Evolutionary conservation across 352 stramenopile species (phyloP).

Genomic region (Globisporangium barbulae): DNA sequence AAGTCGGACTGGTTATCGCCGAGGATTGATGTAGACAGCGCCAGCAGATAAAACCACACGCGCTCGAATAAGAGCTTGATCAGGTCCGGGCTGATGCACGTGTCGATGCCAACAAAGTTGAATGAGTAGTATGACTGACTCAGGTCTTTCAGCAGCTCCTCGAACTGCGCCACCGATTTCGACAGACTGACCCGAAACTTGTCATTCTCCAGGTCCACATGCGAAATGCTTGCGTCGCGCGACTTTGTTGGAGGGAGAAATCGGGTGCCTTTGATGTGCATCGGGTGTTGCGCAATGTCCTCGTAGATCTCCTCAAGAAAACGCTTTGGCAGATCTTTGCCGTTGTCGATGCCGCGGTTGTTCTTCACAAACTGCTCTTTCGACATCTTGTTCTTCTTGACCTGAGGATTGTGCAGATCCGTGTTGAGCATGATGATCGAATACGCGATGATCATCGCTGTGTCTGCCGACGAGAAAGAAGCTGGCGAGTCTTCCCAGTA

Average conservation of each 20-base stretch:
- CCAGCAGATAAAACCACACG: conserved; percentile 95
- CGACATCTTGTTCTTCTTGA: conserved; percentile 96
- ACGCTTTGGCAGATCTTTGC: conserved; percentile 85
- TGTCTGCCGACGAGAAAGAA: conserved; percentile 77
- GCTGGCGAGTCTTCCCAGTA: conserved; percentile 94
- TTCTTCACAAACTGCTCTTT: conserved; percentile 98
- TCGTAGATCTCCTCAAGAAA: conserved; percentile 97
- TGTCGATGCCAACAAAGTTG: conserved; percentile 90
- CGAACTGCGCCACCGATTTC: conserved; percentile 78
- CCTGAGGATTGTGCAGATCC: conserved; percentile 87
- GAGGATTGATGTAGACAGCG: conserved; percentile 80
- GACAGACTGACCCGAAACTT: conserved; percentile 67
- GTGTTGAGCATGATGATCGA: conserved; percentile 92
- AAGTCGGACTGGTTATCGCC: conserved; percentile 75
- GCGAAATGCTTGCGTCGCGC: conserved; percentile 39
- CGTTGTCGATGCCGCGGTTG: conserved; percentile 91
- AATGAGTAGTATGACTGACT: conserved; percentile 84
- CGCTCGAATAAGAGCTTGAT: conserved; percentile 91
- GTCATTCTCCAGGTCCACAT: conserved; percentile 63
- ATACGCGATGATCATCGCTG: conserved; percentile 89
- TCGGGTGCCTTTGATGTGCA: conserved; percentile 86
- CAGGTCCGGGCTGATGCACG: conserved; percentile 85
- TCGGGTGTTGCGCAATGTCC: conserved; percentile 90
- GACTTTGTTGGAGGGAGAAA: conserved; percentile 43
- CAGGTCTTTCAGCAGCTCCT: conserved; percentile 85